A percentile compares a stretch with the other conserved stretches of the same genome.
These are phyloP conservation scores for Trypanosoma caninum DNA, from an alignment of 208 protist species.

Conservation along the genomic window DNA sequence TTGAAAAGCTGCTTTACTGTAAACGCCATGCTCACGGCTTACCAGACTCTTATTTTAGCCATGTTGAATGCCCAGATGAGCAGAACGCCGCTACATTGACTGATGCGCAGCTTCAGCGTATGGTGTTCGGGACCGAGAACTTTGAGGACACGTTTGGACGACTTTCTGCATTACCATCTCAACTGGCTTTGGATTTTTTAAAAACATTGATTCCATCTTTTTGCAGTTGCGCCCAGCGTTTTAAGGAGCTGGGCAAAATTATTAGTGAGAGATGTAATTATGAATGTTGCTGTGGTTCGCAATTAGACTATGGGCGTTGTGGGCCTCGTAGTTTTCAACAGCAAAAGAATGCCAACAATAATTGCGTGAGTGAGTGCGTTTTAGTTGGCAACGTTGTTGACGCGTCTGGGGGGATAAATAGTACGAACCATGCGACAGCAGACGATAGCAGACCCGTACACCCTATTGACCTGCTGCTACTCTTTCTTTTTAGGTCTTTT, in stretches of 20 bases:
- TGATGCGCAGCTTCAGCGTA: not conserved
- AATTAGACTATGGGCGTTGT: not conserved
- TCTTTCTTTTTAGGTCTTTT: conserved; percentile 11
- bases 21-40: not conserved
- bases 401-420: not conserved
- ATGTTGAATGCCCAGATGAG: conserved; percentile 15
- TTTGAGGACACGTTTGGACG: not conserved
- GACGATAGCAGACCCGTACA: not conserved
- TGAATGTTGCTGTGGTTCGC: not conserved
- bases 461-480: conserved; percentile 16
- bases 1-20: conserved; percentile 14
- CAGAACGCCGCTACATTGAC: not conserved
- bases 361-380: not conserved
- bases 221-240: conserved; percentile 11
- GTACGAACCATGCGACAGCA: not conserved
- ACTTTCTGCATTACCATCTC: conserved; percentile 7
- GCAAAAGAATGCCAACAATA: not conserved
- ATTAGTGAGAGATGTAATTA: not conserved
- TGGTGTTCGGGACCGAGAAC: too few relatives aligned
- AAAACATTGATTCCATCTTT: conserved; percentile 20
- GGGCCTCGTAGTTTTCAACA: not conserved
- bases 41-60: conserved; percentile 15
- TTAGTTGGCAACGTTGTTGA: conserved; percentile 1
- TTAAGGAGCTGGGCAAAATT: not conserved
- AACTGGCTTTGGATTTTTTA: conserved; percentile 13